Evolutionary conservation across 192 early-diverging fungal genomes (phyloP), one percentile per base, ranked within the genome.

Genomic region (Entomortierella lignicola): DNA sequence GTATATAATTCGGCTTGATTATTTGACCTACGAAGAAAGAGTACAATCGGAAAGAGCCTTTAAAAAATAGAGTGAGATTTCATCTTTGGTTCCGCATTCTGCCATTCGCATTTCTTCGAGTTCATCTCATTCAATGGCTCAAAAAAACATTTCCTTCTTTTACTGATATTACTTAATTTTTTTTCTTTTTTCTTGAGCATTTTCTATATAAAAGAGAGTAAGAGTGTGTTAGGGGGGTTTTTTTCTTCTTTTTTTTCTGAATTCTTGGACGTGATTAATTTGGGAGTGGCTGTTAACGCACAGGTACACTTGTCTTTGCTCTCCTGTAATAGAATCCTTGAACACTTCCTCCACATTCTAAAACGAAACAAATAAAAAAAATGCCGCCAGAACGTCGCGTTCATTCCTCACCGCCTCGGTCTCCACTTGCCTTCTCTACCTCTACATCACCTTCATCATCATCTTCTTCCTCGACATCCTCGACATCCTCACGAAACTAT

Each of bases 341-440:
- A 23, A 17, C 1, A 15, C 25, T 12, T 44, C 23, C 21, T 60
- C 4, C 0, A 11, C 20, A 44, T 60, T 26, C 25, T 42, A 42
- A 34, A 25, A 48, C 27, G 32, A 4, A 34, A 4, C 21, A 47
- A 15, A 47, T 4, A 47, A n/a, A 23, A 8, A 60, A 5, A 47
- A 73, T 74, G 71, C 71, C 71, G 7, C 71, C 71, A 26, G 71
- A 74, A 52, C 58, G 71, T 41, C 71, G 71, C 57, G 26, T 47
- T 15, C 52, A 60, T 25, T 61, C 71, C 2, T 60, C 56, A 8
- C 57, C 71, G n/a, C 56, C 63, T 8, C 71, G 63, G 30, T 60
- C 71, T 0, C 63, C 63, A 1, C n/a, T 53, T 0, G n/a, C 56
- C 21, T 20, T 54, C 17, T 27, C 71, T 23, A 6, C 47, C 13